Conservation (phyloP, 371 early-diverging fungal genomes). For the Haplosporangium sp. region DNA sequence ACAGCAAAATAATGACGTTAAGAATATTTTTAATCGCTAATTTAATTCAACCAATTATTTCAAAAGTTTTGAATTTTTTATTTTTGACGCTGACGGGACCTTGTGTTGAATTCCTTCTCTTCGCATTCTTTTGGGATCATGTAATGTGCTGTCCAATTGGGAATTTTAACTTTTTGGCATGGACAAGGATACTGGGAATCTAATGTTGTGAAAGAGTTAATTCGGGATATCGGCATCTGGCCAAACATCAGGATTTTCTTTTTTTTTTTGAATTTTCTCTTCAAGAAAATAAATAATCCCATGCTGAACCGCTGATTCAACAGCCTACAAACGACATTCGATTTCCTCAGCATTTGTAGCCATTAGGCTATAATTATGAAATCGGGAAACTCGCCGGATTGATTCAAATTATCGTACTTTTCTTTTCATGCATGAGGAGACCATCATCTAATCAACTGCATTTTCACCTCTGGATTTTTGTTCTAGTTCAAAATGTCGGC, state of each 20-base stretch:
- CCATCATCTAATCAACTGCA: constrained; percentile 42
- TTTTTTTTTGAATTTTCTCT: neutral
- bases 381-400: neutral
- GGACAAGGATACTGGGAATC: neutral
- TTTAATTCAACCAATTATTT: constrained; percentile 9
- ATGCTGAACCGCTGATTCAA: constrained; percentile 1
- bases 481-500: constrained; percentile 2
- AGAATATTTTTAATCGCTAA: neutral
- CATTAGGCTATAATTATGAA: neutral
- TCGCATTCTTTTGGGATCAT: constrained; percentile 53
- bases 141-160: constrained; percentile 24
- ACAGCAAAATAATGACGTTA: neutral
- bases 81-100: constrained; percentile 6
- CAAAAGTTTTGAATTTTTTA: constrained; percentile 9
- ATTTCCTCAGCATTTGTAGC: neutral
- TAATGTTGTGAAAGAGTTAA: neutral
- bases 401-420: neutral
- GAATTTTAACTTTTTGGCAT: neutral
- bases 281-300: neutral
- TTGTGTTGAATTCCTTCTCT: constrained; percentile 42
- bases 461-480: neutral
- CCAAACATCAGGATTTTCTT: neutral
- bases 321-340: neutral
- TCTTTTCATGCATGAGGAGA: constrained; percentile 18
- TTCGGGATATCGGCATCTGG: neutral